Conservation (phyloP, 1,139 yeast species). For the Candida gigantensis region DNA sequence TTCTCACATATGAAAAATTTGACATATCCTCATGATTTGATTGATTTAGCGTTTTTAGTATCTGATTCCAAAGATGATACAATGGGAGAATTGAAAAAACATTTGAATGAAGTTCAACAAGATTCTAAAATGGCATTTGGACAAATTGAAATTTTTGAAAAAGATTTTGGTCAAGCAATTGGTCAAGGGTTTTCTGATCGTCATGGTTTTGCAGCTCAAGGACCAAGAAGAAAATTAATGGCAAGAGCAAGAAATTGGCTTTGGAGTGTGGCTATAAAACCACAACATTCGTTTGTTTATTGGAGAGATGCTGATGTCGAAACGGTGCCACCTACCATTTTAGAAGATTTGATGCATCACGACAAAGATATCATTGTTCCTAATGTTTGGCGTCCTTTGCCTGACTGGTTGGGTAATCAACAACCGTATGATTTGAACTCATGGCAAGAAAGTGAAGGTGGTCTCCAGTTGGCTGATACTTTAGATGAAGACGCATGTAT, state of each 20-base stretch:
- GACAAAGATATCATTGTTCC: conserved; percentile 65
- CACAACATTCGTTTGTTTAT: conserved; percentile 54
- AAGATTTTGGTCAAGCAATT: conserved; percentile 54
- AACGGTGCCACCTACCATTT: conserved; percentile 50
- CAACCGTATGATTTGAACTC: conserved; percentile 91
- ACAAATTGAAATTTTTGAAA: conserved; percentile 55
- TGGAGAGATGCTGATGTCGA: conserved; percentile 61
- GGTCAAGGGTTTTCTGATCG: conserved; percentile 55
- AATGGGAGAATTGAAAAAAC: conserved; percentile 46
- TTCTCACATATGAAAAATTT: conserved; percentile 57
- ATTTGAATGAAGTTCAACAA: conserved; percentile 45
- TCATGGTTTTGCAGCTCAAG: conserved; percentile 57
- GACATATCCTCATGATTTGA: conserved; percentile 57
- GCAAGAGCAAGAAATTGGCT: conserved; percentile 58
- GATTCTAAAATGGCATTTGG: conserved; percentile 54
- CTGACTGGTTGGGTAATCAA: conserved; percentile 85
- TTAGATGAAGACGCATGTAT: conserved; percentile 86
- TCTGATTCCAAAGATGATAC: conserved; percentile 61
- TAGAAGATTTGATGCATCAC: conserved; percentile 57
- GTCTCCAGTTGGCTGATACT: conserved; percentile 71
- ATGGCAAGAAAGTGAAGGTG: conserved; percentile 89
- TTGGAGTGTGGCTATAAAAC: conserved; percentile 52
- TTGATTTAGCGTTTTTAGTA: conserved; percentile 59
- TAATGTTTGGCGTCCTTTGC: conserved; percentile 89
- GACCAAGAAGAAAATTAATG: conserved; percentile 55